Base-by-base conservation (phyloP, 106 monocot genomes). In the Chionographis japonica region DNA sequence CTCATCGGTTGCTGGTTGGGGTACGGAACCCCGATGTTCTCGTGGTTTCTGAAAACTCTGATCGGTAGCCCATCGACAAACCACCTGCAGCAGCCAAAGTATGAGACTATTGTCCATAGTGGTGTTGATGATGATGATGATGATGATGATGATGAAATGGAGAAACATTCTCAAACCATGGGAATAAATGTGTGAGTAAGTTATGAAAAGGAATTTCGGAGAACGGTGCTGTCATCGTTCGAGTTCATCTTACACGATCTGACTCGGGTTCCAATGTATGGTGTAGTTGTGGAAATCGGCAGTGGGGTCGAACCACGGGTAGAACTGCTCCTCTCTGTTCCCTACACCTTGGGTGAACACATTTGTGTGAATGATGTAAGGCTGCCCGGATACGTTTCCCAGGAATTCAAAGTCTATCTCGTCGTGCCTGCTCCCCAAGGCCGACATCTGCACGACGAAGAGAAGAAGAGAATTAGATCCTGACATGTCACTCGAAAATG, bases 1-100 rank as follows among this genome's bases (percentile, higher is more conserved):
- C 68, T 80, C 88, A 92, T 92, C 6, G 82, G 64, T 40, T 83
- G 92, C 49, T 55, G 50, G 56, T 74, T 82, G 0, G 92, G 92
- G 67, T 61, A 92, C 15, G 77, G 51, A 40, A 88, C 58, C 4
- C 88, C 92, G 6, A 73, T 54, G 35, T 37, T 70, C 68, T 83
- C 75, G n/a, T 85, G 63, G 79, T 92, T 88, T 52, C 69, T 75
- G 75, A 80, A 92, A 2, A 78, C 77, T 55, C 85, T 40, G 57
- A 88, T 92, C 4, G 82, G 85, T 8, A 78, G 40, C 0, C 77
- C 61, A 37, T 91, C 91, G 2, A 91, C 58, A 12, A 77, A 82
- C 84, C 86, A 87, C 57, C 91, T 91, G 78, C 54, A 41, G 36
- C 37, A 55, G 9, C 46, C 46, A 46, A 10, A 46, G 9, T 46